Conservation (phyloP, 2,329 filamentous ascomycete species). For the Neoarthrinium moseri region DNA sequence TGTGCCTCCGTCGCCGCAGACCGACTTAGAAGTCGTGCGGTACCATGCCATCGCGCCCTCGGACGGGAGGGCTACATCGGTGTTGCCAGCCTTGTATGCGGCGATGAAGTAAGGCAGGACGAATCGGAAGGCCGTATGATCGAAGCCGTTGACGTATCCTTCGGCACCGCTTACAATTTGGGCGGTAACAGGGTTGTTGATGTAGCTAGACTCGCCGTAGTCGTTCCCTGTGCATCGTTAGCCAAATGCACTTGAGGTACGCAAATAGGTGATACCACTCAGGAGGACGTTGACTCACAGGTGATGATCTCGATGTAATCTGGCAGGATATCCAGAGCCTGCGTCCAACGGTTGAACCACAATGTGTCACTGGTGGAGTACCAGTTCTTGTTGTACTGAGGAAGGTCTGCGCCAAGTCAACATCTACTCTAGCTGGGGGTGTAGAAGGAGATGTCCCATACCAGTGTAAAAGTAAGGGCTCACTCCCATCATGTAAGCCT, state of each 20-base stretch:
- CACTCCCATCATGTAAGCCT: constrained; percentile 13
- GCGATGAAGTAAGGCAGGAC: constrained; percentile 41
- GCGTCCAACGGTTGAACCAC: constrained; percentile 57
- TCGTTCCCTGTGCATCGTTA: constrained; percentile 45
- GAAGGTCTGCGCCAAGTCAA: constrained; percentile 12
- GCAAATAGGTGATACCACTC: too few relatives aligned
- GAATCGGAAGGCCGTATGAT: constrained; percentile 47
- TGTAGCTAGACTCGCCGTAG: constrained; percentile 59
- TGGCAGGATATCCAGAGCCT: constrained; percentile 48
- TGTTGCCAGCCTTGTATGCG: constrained; percentile 45
- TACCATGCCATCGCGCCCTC: constrained; percentile 43
- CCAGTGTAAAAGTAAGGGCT: constrained; percentile 12
- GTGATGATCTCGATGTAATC: constrained; percentile 55
- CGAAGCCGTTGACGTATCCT: constrained; percentile 44
- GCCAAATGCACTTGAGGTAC: neutral
- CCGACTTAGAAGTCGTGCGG: constrained; percentile 28
- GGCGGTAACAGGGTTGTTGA: constrained; percentile 40
- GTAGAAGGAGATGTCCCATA: constrained; percentile 30
- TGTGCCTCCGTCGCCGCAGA: constrained; percentile 35
- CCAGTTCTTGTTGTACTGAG: constrained; percentile 53
- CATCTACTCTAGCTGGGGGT: constrained; percentile 25
- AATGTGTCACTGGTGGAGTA: constrained; percentile 52
- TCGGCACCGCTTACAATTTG: constrained; percentile 46
- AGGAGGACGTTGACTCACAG: constrained; percentile 38
- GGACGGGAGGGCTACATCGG: constrained; percentile 22